Base-by-base conservation (phyloP, 2,329 filamentous ascomycete species). In the Stemphylium lycopersici region DNA sequence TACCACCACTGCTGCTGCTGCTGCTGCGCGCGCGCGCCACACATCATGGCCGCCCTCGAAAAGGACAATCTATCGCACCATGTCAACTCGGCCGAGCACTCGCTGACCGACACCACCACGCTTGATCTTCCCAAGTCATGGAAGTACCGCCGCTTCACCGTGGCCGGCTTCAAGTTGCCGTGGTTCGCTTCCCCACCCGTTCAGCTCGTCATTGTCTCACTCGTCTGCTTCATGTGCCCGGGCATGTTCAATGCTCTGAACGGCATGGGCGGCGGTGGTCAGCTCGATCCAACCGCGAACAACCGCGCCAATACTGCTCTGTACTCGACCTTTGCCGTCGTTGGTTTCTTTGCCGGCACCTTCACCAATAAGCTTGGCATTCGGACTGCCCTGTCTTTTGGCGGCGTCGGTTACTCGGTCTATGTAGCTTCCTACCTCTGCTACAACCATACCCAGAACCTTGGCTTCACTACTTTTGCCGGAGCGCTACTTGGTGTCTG, bases 331-430 rank as follows among this genome's bases (percentile, higher is more conserved):
- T 91, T 91, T 70, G 84, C 84, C 52, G 82, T 86, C 2, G 79
- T 87, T 11, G 84, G 84, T 13, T 87, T 87, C 78, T 84, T 86
- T 59, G 84, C 84, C 41, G 85, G 85, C 51, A 93, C 89, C 47
- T 84, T 93, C 68, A 87, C 88, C 77, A 95, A 95, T 78, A 84
- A 84, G 60, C 80, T 92, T 48, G 90, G 90, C 51, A 83, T 92
- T 58, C 85, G 84, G 66, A 70, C 82, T 39, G 88, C 89, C 13
- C 78, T 93, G 45, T 81, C 85, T 4, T 82, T 93, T 61, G 90
- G 90, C 58, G 90, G 90, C 12, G 74, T 92, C 47, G 90, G 90
- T 48, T 93, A 93, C 78, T 87, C 84, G 69, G 79, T 93, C 73
- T 92, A 93, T 72, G 83, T 88, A 40, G 84, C 86, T 42, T 85